Percentiles rank a stretch among this genome's conserved stretches.
phyloP scores from a whole-genome alignment of 108 stramenopile genomes.

The Cyclotella atomus region DNA sequence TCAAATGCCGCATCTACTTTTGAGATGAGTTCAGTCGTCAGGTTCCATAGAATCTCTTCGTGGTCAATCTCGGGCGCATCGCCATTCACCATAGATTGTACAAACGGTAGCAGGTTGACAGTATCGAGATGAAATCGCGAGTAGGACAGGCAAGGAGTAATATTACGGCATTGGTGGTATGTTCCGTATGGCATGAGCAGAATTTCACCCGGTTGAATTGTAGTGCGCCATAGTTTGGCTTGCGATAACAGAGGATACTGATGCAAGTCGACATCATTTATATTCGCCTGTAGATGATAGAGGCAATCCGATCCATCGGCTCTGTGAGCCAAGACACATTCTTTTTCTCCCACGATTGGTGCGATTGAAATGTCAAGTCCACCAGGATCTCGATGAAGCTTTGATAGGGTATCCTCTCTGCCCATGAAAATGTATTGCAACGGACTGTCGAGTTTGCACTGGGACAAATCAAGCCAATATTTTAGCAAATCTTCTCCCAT shows the following conservation, averaged over 20 bases:
- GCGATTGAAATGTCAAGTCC: conserved; percentile 83
- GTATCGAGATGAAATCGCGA: conserved; percentile 81
- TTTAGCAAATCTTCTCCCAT: conserved; percentile 77
- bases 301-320: conserved; percentile 65
- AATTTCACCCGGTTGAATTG: conserved; percentile 81
- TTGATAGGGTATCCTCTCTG: conserved; percentile 60
- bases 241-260: conserved; percentile 61
- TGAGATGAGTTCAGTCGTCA: conserved; percentile 53
- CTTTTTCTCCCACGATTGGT: conserved; percentile 82
- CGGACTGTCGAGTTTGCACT: conserved; percentile 62
- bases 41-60: conserved; percentile 80
- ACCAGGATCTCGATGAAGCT: conserved; percentile 75
- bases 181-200: conserved; percentile 87
- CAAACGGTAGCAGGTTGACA: conserved; percentile 69
- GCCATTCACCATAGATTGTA: conserved; percentile 58
- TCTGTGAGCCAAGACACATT: conserved; percentile 80
- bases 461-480: conserved; percentile 70
- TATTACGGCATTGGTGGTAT: conserved; percentile 79
- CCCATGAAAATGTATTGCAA: conserved; percentile 92
- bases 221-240: conserved; percentile 67
- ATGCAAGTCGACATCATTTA: conserved; percentile 69
- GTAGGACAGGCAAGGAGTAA: conserved; percentile 81
- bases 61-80: conserved; percentile 82
- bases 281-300: conserved; percentile 58
- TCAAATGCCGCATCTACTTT: conserved; percentile 55